These are phyloP conservation scores for Aureobasidium melanogenum DNA, from an alignment of 2,329 filamentous ascomycete genomes.

Conservation along the genomic window DNA sequence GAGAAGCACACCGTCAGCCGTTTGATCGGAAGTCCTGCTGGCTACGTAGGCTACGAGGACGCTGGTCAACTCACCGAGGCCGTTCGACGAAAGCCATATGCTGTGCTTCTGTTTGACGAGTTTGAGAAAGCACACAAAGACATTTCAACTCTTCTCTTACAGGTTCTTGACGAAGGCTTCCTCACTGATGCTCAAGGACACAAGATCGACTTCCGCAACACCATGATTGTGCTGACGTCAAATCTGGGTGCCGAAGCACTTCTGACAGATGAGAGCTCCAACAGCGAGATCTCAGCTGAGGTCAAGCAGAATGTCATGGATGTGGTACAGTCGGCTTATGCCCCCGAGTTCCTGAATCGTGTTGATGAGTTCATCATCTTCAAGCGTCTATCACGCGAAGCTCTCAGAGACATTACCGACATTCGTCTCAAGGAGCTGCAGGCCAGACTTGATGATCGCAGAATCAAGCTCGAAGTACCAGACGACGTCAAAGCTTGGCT, in stretches of 20 bases:
- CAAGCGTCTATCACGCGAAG: constrained; percentile 68
- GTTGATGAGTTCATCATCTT: constrained; percentile 97
- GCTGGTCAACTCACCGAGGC: constrained; percentile 94
- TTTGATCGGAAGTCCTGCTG: constrained; percentile 84
- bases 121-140: constrained; percentile 97
- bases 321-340: constrained; percentile 63
- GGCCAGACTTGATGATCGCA: constrained; percentile 68
- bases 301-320: constrained; percentile 81
- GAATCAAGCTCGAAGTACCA: constrained; percentile 67
- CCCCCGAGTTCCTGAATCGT: constrained; percentile 92
- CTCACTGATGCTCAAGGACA: constrained; percentile 92
- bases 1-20: constrained; percentile 94
- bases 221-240: constrained; percentile 90
- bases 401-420: constrained; percentile 85
- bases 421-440: constrained; percentile 84
- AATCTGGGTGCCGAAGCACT: constrained; percentile 91
- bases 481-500: constrained; percentile 75
- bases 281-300: constrained; percentile 51
- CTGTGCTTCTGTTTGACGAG: constrained; percentile 89
- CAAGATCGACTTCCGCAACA: constrained; percentile 94
- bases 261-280: constrained; percentile 41
- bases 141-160: constrained; percentile 82
- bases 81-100: constrained; percentile 88
- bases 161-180: constrained; percentile 93
- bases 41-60: constrained; percentile 95